Evolutionary conservation across 768 basidiomycete species (phyloP).

Genomic region (Leccinum truebloodii): DNA sequence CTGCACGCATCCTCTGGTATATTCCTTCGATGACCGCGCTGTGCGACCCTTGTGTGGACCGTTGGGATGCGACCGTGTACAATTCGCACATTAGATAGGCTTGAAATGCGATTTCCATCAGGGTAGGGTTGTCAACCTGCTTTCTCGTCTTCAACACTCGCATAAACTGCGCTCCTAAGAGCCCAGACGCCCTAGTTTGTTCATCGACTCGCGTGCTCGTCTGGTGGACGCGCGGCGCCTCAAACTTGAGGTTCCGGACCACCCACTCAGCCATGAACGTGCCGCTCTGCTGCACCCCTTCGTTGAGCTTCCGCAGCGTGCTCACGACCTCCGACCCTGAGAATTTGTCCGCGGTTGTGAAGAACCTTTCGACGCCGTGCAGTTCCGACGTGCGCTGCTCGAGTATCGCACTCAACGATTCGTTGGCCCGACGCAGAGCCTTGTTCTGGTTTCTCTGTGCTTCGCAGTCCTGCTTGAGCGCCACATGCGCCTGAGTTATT

Average conservation of each 20-base stretch:
- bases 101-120: conserved; percentile 36
- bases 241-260: conserved; percentile 38
- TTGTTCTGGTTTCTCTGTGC: conserved; percentile 14
- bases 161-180: conserved; percentile 18
- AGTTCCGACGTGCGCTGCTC: conserved; percentile 43
- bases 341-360: too few relatives aligned
- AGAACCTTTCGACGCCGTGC: conserved; percentile 43
- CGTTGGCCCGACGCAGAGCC: conserved; percentile 1
- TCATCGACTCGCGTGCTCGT: conserved; percentile 8
- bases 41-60: conserved; percentile 22
- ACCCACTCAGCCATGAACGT: conserved; percentile 46
- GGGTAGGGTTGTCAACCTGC: conserved; percentile 28
- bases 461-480: conserved; percentile 11
- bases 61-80: conserved; percentile 19
- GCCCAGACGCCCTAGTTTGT: conserved; percentile 9
- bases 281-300: conserved; percentile 47
- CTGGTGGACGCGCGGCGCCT: conserved; percentile 2
- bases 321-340: conserved; percentile 47
- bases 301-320: conserved; percentile 45
- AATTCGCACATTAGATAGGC: conserved; percentile 25
- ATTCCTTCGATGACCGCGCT: conserved; percentile 22
- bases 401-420: conserved; percentile 29
- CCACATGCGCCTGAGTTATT: background rate
- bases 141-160: conserved; percentile 19
- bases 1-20: conserved; percentile 35